These are phyloP conservation scores for Magnaporthales sp. DNA, from an alignment of 2,329 filamentous ascomycete species.

Conservation along the genomic window DNA sequence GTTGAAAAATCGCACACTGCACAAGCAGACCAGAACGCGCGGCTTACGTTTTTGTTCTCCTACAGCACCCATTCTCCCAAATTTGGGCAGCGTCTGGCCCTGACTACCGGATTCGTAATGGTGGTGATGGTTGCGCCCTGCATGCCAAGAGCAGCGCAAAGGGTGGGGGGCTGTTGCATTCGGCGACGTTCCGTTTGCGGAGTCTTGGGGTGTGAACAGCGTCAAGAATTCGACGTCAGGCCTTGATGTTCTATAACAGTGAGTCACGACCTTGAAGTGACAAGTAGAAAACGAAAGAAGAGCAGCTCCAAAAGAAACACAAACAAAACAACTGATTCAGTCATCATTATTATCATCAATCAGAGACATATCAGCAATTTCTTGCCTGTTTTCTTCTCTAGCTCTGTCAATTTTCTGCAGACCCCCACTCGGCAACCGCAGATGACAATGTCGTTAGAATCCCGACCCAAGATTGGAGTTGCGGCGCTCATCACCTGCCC, in stretches of 20 bases:
- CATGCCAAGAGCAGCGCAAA: background rate
- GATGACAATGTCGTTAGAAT: background rate
- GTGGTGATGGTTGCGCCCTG: background rate
- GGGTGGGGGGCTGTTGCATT: background rate
- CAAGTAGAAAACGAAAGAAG: background rate
- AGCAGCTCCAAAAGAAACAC: background rate
- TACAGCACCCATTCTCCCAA: background rate
- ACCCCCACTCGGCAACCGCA: background rate
- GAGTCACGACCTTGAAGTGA: background rate
- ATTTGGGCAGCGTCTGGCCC: background rate
- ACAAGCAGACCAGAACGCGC: background rate
- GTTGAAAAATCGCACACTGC: background rate
- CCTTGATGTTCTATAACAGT: background rate
- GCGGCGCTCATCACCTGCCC: conserved; percentile 34
- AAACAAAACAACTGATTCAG: background rate
- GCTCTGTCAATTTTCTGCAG: background rate
- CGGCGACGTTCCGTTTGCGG: background rate
- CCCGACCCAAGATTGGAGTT: conserved; percentile 34
- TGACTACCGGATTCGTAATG: background rate
- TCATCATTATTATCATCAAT: background rate
- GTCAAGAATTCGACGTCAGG: background rate
- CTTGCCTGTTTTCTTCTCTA: background rate
- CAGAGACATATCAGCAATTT: too few relatives aligned
- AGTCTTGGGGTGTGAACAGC: background rate
- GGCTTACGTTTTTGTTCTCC: background rate